phyloP scores from a whole-genome alignment of 2,329 filamentous ascomycete species.

The Diaporthe nobilis region DNA sequence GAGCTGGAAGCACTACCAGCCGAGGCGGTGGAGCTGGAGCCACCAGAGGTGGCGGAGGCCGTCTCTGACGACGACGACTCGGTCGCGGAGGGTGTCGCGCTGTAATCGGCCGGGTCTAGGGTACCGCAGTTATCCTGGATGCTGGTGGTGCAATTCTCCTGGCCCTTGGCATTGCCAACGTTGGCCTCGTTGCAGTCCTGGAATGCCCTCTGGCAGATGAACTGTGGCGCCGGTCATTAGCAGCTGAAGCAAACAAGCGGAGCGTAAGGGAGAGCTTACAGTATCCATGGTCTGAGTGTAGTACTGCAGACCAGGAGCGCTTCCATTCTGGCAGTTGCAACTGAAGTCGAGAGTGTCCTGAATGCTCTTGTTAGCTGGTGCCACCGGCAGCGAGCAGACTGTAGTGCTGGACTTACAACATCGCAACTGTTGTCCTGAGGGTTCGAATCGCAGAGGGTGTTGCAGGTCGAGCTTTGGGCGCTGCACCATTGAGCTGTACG shows the following conservation, averaged over 20 bases:
- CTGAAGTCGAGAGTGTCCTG: slow-evolving; percentile 61
- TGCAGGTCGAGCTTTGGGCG: slow-evolving; percentile 66
- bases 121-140: slow-evolving; percentile 65
- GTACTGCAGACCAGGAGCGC: slow-evolving; percentile 65
- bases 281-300: slow-evolving; percentile 67
- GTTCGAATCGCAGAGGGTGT: slow-evolving; percentile 59
- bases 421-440: slow-evolving; percentile 60
- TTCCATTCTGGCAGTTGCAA: slow-evolving; percentile 66
- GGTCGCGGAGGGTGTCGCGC: slow-evolving; percentile 46
- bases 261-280: slow-evolving; percentile 47
- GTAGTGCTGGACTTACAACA: slow-evolving; percentile 55
- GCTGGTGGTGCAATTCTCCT: slow-evolving; percentile 63
- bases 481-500: slow-evolving; percentile 65
- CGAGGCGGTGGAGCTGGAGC: slow-evolving; percentile 38
- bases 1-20: slow-evolving; percentile 43
- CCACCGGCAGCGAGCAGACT: background rate
- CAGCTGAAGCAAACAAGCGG: slow-evolving; percentile 1
- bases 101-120: slow-evolving; percentile 52
- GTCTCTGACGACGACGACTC: slow-evolving; percentile 38
- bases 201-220: slow-evolving; percentile 66
- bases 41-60: slow-evolving; percentile 35
- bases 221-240: slow-evolving; percentile 51
- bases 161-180: slow-evolving; percentile 57
- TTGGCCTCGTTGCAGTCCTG: slow-evolving; percentile 61
- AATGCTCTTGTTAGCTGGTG: slow-evolving; percentile 36